phyloP scores from a whole-genome alignment of 2,329 filamentous ascomycete species.

The Cordyceps militaris region DNA sequence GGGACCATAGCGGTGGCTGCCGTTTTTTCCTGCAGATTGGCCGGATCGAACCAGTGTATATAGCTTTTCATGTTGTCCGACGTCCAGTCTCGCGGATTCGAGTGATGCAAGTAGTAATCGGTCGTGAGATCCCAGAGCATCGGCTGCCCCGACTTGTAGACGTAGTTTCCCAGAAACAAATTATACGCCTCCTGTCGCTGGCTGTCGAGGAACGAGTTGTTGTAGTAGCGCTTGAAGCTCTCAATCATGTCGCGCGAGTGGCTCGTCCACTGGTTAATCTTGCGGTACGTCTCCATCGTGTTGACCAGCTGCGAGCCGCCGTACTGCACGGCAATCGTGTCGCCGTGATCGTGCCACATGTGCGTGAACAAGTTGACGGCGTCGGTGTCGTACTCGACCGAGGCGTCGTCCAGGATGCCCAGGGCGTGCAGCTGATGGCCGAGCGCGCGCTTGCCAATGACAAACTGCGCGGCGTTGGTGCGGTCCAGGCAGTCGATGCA shows the following conservation, averaged over 20 bases:
- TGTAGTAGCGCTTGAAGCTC: conserved; percentile 97
- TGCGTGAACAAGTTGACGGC: conserved; percentile 93
- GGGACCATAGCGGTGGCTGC: conserved; percentile 17
- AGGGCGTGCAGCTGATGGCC: conserved; percentile 88
- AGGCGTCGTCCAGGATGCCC: conserved; percentile 72
- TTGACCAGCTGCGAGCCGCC: conserved; percentile 96
- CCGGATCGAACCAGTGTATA: conserved; percentile 80
- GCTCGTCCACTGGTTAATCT: conserved; percentile 98
- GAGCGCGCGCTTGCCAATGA: conserved; percentile 89
- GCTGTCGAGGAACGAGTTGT: conserved; percentile 96
- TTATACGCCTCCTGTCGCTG: conserved; percentile 98
- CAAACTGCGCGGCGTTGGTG: conserved; percentile 95
- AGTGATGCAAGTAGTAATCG: conserved; percentile 94
- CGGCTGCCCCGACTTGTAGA: conserved; percentile 76
- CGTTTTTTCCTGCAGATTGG: conserved; percentile 33
- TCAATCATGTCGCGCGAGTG: conserved; percentile 98
- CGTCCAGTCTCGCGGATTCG: conserved; percentile 68
- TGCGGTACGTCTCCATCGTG: conserved; percentile 98
- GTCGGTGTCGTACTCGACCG: conserved; percentile 88
- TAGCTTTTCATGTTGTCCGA: conserved; percentile 61
- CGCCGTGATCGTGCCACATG: conserved; percentile 97
- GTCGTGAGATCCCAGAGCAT: conserved; percentile 96
- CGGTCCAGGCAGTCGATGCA: conserved; percentile 97
- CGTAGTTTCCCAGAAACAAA: conserved; percentile 92
- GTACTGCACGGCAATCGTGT: conserved; percentile 96